phyloP scores from a whole-genome alignment of 441 rosid species.

The Mallotus japonicus region DNA sequence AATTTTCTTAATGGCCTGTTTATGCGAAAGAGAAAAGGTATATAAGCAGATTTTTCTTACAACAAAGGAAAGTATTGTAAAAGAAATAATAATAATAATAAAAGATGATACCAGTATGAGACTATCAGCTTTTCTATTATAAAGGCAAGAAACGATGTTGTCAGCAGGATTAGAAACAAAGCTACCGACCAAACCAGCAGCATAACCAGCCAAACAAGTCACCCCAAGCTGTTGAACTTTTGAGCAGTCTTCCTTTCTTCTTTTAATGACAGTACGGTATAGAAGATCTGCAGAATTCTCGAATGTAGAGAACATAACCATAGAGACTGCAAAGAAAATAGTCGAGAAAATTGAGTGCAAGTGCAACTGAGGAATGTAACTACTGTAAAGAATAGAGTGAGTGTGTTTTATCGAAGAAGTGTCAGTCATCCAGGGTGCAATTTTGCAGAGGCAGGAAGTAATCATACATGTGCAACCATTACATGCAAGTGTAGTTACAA shows the following conservation, averaged over 20 bases:
- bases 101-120: constrained; percentile 22
- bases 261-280: constrained; percentile 44
- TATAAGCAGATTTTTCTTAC: neutral
- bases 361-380: neutral
- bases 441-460: neutral
- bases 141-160: constrained; percentile 65
- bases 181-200: constrained; percentile 76
- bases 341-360: neutral
- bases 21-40: constrained; percentile 9
- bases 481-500: neutral
- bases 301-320: constrained; percentile 78
- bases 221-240: constrained; percentile 71
- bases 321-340: constrained; percentile 48
- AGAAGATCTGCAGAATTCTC: constrained; percentile 70
- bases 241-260: constrained; percentile 68
- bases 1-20: constrained; percentile 65
- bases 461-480: neutral
- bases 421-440: neutral
- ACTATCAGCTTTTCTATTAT: constrained; percentile 60
- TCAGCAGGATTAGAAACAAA: constrained; percentile 76
- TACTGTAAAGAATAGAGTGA: neutral
- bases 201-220: constrained; percentile 77
- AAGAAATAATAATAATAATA: neutral
- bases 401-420: neutral
- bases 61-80: neutral